phyloP scores from a whole-genome alignment of 176 grass and related monocot genomes.

The Oryza brachyantha region DNA sequence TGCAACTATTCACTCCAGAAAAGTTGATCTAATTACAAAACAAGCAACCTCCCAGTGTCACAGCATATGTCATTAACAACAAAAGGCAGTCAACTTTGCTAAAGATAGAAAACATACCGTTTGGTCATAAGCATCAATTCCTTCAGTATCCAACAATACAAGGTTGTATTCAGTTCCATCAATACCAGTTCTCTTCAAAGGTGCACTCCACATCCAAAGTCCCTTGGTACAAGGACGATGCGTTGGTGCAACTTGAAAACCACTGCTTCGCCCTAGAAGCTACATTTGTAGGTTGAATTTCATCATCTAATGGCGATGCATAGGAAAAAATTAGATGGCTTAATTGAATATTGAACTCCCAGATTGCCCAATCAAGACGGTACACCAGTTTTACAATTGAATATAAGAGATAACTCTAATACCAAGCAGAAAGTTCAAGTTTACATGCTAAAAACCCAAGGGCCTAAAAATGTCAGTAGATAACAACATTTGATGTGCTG shows the following conservation, averaged over 20 bases:
- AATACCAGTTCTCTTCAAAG: slow-evolving; percentile 82
- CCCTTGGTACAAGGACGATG: slow-evolving; percentile 98
- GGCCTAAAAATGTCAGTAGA: not conserved
- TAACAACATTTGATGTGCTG: not conserved
- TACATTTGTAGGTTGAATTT: slow-evolving; percentile 24
- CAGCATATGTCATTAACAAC: not conserved
- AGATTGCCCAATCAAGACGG: not conserved
- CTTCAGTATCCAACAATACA: slow-evolving; percentile 89
- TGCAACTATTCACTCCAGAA: not conserved
- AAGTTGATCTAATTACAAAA: not conserved
- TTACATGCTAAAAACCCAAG: not conserved
- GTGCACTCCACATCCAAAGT: slow-evolving; percentile 96
- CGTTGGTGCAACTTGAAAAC: slow-evolving; percentile 96
- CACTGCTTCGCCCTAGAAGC: slow-evolving; percentile 82
- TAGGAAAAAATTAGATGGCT: not conserved
- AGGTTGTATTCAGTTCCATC: slow-evolving; percentile 94
- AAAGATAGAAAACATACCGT: slow-evolving; percentile 49
- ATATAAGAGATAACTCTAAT: not conserved
- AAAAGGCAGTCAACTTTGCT: not conserved
- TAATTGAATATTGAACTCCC: not conserved
- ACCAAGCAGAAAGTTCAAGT: not conserved
- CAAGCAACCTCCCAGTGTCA: not conserved
- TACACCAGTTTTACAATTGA: not conserved
- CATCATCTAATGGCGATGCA: not conserved
- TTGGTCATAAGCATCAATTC: slow-evolving; percentile 99